Evolutionary conservation across 2,329 filamentous ascomycete genomes (phyloP), one percentile per base, ranked within the genome.

Genomic region (Trichophaea hybrida): DNA sequence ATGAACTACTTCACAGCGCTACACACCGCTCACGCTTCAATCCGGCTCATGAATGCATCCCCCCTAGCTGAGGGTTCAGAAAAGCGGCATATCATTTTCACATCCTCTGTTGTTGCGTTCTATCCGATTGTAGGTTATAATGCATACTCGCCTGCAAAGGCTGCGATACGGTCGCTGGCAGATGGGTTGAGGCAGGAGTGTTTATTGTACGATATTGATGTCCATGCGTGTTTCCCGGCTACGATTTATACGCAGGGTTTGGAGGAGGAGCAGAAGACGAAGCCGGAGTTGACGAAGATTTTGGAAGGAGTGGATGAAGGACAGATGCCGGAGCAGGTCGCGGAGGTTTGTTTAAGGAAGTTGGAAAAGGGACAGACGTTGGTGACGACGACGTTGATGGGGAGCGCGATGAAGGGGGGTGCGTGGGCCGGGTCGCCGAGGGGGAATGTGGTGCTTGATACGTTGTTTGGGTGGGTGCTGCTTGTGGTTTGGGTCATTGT

Each of bases 181-280:
- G 93, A 98, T 70, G 84, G 83, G 0, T 76, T 98, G 54, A 82
- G 81, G 24, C 87, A 91, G 69, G 93, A 98, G 73, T 75, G 94
- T 48, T 77, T 88, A 68, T 75, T 96, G 55, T 98, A 84, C 48
- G 79, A 83, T 61, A 83, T 97, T 57, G 81, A 85, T 67, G 77
- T 96, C 17, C 88, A 94, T 69, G 79, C 88, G 46, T 81, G 97
- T 10, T 86, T 83, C 68, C 93, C 93, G 0, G 91, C 86, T 57
- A 88, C 85, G 2, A 97, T 98, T 64, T 76, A 82, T 12, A 84
- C 80, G 5, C 83, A 88, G 0, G 89, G 90, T 0, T 79, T 84
- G 55, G 83, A 84, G 61, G 65, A 67, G 17, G 73, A 74, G 65
- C 72, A 74, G 58, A 32, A 53, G 17, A 67, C 71, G 58, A 74